Percentiles rank a stretch among this genome's conserved stretches.
phyloP scores from a whole-genome alignment of 352 stramenopile species.

The Globisporangium canariense region DNA sequence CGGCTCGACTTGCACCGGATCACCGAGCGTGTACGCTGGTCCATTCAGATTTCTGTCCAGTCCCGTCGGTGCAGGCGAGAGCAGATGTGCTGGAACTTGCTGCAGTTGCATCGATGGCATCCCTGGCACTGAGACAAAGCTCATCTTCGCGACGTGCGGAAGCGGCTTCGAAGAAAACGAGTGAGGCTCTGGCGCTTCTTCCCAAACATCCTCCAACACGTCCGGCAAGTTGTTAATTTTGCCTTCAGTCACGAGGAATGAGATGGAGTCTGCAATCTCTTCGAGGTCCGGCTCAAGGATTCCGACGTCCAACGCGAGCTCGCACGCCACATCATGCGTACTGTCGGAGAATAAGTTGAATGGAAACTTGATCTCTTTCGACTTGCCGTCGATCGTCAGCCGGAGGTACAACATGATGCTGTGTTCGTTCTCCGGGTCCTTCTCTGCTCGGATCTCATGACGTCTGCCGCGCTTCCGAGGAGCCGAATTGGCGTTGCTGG shows the following conservation, averaged over 20 bases:
- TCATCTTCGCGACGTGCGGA: conserved; percentile 81
- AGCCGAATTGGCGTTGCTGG: background rate
- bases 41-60: conserved; percentile 4
- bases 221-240: conserved; percentile 85
- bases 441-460: conserved; percentile 81
- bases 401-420: conserved; percentile 88
- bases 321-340: conserved; percentile 92
- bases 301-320: conserved; percentile 93
- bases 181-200: conserved; percentile 82
- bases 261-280: conserved; percentile 93
- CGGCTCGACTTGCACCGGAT: conserved; percentile 19
- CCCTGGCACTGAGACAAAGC: conserved; percentile 36
- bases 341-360: conserved; percentile 95
- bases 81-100: conserved; percentile 15
- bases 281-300: conserved; percentile 90
- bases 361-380: conserved; percentile 96
- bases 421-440: conserved; percentile 79
- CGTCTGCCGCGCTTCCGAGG: conserved; percentile 58
- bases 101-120: conserved; percentile 13
- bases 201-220: conserved; percentile 78
- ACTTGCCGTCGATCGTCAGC: conserved; percentile 89
- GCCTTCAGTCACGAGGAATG: conserved; percentile 79
- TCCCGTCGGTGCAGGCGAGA: conserved; percentile 10
- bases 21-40: conserved; percentile 13
- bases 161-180: conserved; percentile 77